These are phyloP conservation scores for Porpolomopsis calyptriformis DNA, from an alignment of 768 basidiomycete species.

Conservation along the genomic window DNA sequence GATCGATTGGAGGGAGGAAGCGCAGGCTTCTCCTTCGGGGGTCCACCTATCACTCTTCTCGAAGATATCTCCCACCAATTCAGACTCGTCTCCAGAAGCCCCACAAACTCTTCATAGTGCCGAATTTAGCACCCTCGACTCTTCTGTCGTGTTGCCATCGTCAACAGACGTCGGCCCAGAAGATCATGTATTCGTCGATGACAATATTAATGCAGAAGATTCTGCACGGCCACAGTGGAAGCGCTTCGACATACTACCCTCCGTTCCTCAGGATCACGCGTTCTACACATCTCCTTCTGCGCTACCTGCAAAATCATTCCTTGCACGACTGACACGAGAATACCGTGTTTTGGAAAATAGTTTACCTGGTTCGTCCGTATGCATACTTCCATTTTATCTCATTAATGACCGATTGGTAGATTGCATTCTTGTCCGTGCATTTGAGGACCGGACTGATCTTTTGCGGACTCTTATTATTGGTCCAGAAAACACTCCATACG, in stretches of 20 bases:
- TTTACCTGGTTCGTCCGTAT: slow-evolving; percentile 55
- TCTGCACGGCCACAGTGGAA: slow-evolving; percentile 42
- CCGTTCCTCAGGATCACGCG: slow-evolving; percentile 74
- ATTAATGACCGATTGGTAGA: slow-evolving; percentile 31
- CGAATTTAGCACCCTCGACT: neutral
- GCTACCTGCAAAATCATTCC: slow-evolving; percentile 63
- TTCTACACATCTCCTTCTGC: slow-evolving; percentile 53
- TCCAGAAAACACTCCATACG: slow-evolving; percentile 89
- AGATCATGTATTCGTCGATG: slow-evolving; percentile 10
- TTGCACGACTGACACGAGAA: slow-evolving; percentile 69
- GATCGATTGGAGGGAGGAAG: neutral
- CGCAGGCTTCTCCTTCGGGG: neutral
- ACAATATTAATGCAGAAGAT: neutral
- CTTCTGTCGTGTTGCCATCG: slow-evolving; percentile 4
- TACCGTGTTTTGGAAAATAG: slow-evolving; percentile 71
- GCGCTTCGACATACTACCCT: slow-evolving; percentile 69
- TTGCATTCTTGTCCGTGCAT: slow-evolving; percentile 80
- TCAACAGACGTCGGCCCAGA: slow-evolving; percentile 19
- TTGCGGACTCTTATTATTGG: slow-evolving; percentile 85
- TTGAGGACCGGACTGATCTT: slow-evolving; percentile 82
- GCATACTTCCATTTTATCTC: neutral
- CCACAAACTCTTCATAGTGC: neutral
- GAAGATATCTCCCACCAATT: too few relatives aligned
- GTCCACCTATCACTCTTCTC: too few relatives aligned
- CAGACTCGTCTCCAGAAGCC: neutral